Conservation (phyloP, 345 rosid genomes). For the Brassica nigra region DNA sequence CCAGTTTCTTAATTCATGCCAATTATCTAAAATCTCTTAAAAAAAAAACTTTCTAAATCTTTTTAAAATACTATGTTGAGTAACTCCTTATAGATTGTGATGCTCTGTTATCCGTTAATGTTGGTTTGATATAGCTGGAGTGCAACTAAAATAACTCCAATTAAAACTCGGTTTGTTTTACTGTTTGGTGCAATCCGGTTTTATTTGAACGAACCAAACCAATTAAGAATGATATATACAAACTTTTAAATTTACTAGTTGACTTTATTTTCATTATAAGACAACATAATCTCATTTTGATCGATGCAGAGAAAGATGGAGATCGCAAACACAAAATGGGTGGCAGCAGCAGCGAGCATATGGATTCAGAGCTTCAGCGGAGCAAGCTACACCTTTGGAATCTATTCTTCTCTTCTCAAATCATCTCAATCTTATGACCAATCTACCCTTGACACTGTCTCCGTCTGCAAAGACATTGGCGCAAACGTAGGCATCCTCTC, state of each 20-base stretch:
- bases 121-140: not conserved
- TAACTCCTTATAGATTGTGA: too few species aligned
- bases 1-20: too few species aligned
- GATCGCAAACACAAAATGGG: conserved; percentile 57
- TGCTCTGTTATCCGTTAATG: not conserved
- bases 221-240: conserved; percentile 2
- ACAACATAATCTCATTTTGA: conserved; percentile 1
- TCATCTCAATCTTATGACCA: conserved; percentile 80
- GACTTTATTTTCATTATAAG: conserved; percentile 28
- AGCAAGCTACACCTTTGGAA: conserved; percentile 78
- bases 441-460: conserved; percentile 89
- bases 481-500: conserved; percentile 78
- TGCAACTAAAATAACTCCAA: not conserved
- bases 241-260: conserved; percentile 10
- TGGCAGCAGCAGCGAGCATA: conserved; percentile 80
- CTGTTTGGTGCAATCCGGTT: not conserved
- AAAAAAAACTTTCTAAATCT: too few species aligned
- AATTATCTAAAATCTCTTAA: too few species aligned
- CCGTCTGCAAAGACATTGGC: conserved; percentile 94
- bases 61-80: too few species aligned
- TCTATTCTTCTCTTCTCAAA: conserved; percentile 80
- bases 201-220: not conserved
- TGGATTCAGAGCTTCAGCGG: conserved; percentile 86
- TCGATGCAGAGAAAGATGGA: conserved; percentile 21
- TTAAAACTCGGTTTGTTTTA: not conserved